Percentiles rank a stretch among this genome's conserved stretches.
Conservation (phyloP, 768 basidiomycete genomes). For the Boletus subcaerulescens region DNA sequence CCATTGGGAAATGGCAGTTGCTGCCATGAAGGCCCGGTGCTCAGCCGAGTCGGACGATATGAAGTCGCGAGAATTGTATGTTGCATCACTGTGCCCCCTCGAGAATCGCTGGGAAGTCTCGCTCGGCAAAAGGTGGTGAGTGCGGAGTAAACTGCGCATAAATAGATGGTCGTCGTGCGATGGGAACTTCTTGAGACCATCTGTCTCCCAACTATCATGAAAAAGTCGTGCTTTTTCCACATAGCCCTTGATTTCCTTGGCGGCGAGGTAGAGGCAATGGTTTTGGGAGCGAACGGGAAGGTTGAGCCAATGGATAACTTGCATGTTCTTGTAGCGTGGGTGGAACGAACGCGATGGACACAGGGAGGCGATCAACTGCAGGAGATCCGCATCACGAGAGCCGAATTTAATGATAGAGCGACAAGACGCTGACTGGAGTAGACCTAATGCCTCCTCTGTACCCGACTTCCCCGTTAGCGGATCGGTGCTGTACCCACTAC, state of each 20-base stretch:
- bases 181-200: constrained; percentile 7
- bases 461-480: constrained; percentile 44
- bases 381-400: constrained; percentile 26
- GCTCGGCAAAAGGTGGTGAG: constrained; percentile 7
- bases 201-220: not conserved
- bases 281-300: constrained; percentile 31
- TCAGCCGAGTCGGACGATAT: not conserved
- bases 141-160: constrained; percentile 9
- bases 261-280: constrained; percentile 12
- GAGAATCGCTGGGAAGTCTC: not conserved
- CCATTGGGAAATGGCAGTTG: not conserved
- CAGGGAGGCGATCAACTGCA: constrained; percentile 34
- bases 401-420: constrained; percentile 40
- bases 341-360: constrained; percentile 38
- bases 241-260: constrained; percentile 30
- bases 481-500: constrained; percentile 35
- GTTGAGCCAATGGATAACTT: constrained; percentile 8
- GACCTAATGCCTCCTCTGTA: constrained; percentile 40
- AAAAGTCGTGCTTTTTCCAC: constrained; percentile 6
- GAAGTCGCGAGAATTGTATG: constrained; percentile 12
- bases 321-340: constrained; percentile 25
- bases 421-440: constrained; percentile 37
- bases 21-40: constrained; percentile 3
- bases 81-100: not conserved
- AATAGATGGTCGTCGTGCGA: constrained; percentile 9